phyloP scores from a whole-genome alignment of 1,284 basidiomycete genomes.

The Malassezia arunalokei region DNA sequence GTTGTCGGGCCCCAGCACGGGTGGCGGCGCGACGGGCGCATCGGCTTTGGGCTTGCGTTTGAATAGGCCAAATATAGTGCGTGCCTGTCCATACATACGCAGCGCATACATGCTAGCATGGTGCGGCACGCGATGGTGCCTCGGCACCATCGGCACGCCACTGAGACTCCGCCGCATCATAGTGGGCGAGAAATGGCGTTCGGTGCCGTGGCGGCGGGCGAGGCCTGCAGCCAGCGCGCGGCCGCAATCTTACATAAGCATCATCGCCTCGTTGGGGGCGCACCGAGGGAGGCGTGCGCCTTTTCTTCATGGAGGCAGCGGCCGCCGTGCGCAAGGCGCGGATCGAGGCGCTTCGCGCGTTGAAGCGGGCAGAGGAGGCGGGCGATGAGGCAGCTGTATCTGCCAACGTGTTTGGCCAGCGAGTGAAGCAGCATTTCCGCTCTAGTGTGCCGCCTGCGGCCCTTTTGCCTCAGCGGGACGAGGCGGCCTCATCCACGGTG shows the following conservation, averaged over 20 bases:
- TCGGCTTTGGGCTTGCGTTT: constrained; percentile 3
- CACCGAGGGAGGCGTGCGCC: not conserved
- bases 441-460: not conserved
- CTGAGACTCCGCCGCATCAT: not conserved
- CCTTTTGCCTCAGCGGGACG: not conserved
- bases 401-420: constrained; percentile 3
- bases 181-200: not conserved
- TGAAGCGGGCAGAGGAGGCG: constrained; percentile 9
- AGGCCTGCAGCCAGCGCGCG: not conserved
- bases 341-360: constrained; percentile 12
- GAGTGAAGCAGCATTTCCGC: constrained; percentile 11
- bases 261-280: not conserved
- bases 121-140: not conserved
- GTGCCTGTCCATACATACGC: not conserved
- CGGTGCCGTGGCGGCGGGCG: not conserved
- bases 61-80: constrained; percentile 13
- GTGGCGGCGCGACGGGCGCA: constrained; percentile 3
- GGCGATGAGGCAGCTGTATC: not conserved
- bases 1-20: constrained; percentile 55
- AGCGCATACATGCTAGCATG: not conserved
- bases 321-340: constrained; percentile 13
- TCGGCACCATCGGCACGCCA: not conserved
- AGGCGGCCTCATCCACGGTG: constrained; percentile 1
- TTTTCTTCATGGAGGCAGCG: constrained; percentile 9
- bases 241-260: not conserved